phyloP scores from a whole-genome alignment of 2,329 filamentous ascomycete genomes.

The Fusarium sp. region DNA sequence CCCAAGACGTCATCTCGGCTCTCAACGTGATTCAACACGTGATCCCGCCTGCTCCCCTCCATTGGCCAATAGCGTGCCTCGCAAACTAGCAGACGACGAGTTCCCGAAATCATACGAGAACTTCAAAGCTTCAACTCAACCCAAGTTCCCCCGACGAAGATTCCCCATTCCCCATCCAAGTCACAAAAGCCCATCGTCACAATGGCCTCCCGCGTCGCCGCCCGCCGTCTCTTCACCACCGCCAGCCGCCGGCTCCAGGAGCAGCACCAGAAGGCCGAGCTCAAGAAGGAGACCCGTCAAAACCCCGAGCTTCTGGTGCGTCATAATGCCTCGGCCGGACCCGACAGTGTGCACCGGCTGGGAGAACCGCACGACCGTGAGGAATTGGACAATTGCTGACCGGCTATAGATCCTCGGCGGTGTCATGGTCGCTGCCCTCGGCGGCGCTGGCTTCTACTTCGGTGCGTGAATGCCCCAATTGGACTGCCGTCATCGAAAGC shows the following conservation, averaged over 20 bases:
- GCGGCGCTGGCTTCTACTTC: constrained; percentile 89
- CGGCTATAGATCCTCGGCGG: constrained; percentile 78
- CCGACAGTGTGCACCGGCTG: constrained; percentile 14
- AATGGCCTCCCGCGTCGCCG: constrained; percentile 65
- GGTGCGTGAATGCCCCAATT: constrained; percentile 57
- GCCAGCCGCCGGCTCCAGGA: constrained; percentile 60
- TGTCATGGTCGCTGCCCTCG: constrained; percentile 89
- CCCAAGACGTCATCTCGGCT: constrained; percentile 30
- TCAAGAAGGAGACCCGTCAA: constrained; percentile 66
- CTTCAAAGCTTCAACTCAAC: constrained; percentile 40
- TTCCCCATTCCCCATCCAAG: constrained; percentile 22
- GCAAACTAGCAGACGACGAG: constrained; percentile 31
- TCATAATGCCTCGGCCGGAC: constrained; percentile 47
- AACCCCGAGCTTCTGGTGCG: constrained; percentile 57
- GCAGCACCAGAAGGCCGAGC: constrained; percentile 54
- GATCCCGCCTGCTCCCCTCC: constrained; percentile 20
- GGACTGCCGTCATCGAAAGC: constrained; percentile 5
- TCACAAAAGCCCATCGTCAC: constrained; percentile 41
- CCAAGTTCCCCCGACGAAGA: constrained; percentile 27
- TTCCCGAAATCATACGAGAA: constrained; percentile 48
- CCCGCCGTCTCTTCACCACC: constrained; percentile 64
- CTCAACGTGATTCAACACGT: constrained; percentile 29
- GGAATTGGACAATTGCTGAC: constrained; percentile 27
- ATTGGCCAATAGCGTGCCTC: constrained; percentile 44
- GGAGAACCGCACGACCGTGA: neutral